phyloP scores from a whole-genome alignment of 1,284 basidiomycete species.

The Paramarasmius palmivorus region DNA sequence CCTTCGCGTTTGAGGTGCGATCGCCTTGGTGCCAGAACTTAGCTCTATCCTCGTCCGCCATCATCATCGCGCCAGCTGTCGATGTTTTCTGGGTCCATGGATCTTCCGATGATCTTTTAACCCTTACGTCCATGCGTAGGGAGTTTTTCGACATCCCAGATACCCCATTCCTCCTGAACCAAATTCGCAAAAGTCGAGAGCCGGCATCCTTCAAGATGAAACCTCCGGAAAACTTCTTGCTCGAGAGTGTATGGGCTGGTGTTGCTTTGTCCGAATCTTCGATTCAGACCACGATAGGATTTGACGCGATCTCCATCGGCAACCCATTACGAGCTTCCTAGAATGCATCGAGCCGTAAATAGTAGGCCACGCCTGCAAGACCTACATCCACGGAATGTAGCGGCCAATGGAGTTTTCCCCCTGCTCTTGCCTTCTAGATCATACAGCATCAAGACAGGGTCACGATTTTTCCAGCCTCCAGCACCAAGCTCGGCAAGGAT shows the following conservation, averaged over 20 bases:
- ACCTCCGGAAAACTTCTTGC: background rate
- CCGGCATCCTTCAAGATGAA: background rate
- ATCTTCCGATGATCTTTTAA: background rate
- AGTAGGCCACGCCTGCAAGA: slow-evolving; percentile 18
- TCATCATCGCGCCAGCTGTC: slow-evolving; percentile 5
- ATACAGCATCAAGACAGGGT: slow-evolving; percentile 30
- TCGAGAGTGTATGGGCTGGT: background rate
- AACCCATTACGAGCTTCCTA: slow-evolving; percentile 23
- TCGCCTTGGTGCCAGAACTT: background rate
- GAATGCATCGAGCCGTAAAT: slow-evolving; percentile 22
- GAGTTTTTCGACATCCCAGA: slow-evolving; percentile 6
- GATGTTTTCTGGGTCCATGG: background rate
- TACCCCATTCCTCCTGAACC: background rate
- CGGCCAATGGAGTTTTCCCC: slow-evolving; percentile 11
- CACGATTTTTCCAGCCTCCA: slow-evolving; percentile 38
- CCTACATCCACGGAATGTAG: slow-evolving; percentile 6
- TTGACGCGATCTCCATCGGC: slow-evolving; percentile 27
- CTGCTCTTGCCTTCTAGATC: slow-evolving; percentile 20
- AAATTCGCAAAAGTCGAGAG: background rate
- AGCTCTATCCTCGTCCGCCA: background rate
- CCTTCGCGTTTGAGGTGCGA: background rate
- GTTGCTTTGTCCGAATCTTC: background rate
- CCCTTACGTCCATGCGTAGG: slow-evolving; percentile 2
- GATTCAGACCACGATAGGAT: slow-evolving; percentile 14
- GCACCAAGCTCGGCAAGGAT: slow-evolving; percentile 24